Evolutionary conservation across 768 basidiomycete genomes (phyloP).

Genomic region (Boletus tylopilopsis): DNA sequence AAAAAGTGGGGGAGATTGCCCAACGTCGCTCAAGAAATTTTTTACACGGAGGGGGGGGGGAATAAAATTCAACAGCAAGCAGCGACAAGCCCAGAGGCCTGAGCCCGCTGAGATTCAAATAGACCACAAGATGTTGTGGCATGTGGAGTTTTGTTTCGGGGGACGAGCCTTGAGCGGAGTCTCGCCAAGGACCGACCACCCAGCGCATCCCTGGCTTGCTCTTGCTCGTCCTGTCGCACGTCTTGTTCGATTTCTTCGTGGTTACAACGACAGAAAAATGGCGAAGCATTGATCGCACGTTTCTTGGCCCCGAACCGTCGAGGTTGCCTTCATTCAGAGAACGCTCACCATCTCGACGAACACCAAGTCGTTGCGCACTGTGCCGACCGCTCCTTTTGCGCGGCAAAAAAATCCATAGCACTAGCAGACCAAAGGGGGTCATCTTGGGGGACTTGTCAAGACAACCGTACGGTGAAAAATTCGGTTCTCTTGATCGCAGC

Average conservation of each 20-base stretch:
- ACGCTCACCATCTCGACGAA: constrained; percentile 12
- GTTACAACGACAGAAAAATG: neutral
- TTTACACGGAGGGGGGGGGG: no score
- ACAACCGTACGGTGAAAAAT: constrained; percentile 27
- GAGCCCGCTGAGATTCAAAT: constrained; percentile 5
- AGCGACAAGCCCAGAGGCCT: no score
- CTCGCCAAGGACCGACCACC: constrained; percentile 1
- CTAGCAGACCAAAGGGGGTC: constrained; percentile 1
- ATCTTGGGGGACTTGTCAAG: constrained; percentile 10
- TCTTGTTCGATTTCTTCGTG: neutral
- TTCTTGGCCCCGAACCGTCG: constrained; percentile 5
- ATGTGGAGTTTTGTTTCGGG: constrained; percentile 10
- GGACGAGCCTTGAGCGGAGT: constrained; percentile 16
- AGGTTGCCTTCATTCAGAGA: neutral
- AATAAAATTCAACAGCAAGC: no score
- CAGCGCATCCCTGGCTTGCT: neutral
- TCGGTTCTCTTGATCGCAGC: constrained; percentile 19
- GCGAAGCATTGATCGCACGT: constrained; percentile 3
- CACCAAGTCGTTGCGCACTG: neutral
- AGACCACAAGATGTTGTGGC: constrained; percentile 3
- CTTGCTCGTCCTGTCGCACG: neutral
- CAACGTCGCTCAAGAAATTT: no score
- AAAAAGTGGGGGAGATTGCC: no score
- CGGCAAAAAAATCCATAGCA: constrained; percentile 5
- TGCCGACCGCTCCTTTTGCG: neutral